Conservation (phyloP, 495 filamentous ascomycete genomes). For the Acidiella bohemica region DNA sequence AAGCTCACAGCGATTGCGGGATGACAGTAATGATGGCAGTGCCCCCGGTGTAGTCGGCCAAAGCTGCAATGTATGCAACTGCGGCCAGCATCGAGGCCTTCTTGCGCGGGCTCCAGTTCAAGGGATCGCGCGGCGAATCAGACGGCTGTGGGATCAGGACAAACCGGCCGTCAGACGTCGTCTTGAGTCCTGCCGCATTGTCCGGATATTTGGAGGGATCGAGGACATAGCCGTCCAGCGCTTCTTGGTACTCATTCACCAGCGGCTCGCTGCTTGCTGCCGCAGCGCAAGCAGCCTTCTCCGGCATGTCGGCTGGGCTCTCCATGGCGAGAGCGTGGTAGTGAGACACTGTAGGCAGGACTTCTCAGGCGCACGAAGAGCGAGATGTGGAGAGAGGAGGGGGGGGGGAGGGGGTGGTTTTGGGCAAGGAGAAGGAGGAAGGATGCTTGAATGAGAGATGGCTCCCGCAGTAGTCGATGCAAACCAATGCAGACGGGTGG, state of each 20-base stretch:
- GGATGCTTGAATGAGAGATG: no score
- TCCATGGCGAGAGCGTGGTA: no score
- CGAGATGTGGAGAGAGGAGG: neutral
- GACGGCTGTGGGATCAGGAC: constrained; percentile 49
- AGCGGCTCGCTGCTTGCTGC: neutral
- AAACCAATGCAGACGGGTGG: no score
- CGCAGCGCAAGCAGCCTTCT: neutral
- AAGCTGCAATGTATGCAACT: constrained; percentile 39
- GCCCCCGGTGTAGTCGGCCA: constrained; percentile 44
- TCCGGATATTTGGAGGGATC: constrained; percentile 9
- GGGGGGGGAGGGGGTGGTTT: neutral
- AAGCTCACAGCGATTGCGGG: no score
- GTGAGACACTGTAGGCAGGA: no score
- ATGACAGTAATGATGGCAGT: constrained; percentile 42
- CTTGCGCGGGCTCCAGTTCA: constrained; percentile 43
- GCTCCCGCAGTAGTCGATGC: no score
- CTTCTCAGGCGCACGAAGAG: neutral
- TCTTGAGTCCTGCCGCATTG: constrained; percentile 11
- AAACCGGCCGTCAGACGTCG: constrained; percentile 32
- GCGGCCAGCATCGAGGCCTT: constrained; percentile 44
- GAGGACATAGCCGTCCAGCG: constrained; percentile 12
- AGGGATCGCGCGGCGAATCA: constrained; percentile 41
- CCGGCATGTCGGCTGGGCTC: neutral
- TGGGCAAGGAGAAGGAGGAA: neutral
- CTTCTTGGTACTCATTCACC: constrained; percentile 3